Conservation (phyloP, 2,329 filamentous ascomycete genomes). For the Immersiporthe knoxdaviesiana region DNA sequence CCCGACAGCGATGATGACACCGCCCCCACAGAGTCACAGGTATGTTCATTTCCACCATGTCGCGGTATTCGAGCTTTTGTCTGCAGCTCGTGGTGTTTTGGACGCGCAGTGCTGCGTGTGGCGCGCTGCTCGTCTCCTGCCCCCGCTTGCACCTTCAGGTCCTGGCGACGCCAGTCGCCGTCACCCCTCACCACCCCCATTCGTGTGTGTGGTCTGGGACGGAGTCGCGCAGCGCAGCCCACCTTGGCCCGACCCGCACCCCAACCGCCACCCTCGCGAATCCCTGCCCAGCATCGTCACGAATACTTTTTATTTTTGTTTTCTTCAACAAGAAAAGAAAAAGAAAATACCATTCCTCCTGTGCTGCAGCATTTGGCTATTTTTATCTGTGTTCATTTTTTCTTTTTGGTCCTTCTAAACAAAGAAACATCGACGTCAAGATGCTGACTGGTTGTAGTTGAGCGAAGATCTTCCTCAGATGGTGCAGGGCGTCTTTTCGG, state of each 20-base stretch:
- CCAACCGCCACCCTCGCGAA: slow-evolving; percentile 18
- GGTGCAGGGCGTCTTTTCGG: slow-evolving; percentile 97
- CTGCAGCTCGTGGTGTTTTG: slow-evolving; percentile 7
- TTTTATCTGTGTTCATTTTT: background rate
- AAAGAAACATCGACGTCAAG: too few relatives aligned
- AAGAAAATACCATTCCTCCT: background rate
- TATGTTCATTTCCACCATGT: slow-evolving; percentile 50
- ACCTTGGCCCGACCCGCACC: slow-evolving; percentile 20
- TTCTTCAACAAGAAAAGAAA: too few relatives aligned
- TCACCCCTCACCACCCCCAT: slow-evolving; percentile 27
- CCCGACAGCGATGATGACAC: slow-evolving; percentile 98
- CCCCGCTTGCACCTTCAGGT: background rate
- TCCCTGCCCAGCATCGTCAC: slow-evolving; percentile 1
- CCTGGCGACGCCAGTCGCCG: slow-evolving; percentile 18
- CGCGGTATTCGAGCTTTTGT: slow-evolving; percentile 24
- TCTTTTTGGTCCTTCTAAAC: too few relatives aligned
- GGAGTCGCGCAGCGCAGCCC: slow-evolving; percentile 18
- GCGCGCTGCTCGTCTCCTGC: slow-evolving; percentile 13
- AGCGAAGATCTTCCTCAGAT: slow-evolving; percentile 98
- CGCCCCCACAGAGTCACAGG: slow-evolving; percentile 93
- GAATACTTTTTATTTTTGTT: background rate
- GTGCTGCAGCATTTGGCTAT: background rate
- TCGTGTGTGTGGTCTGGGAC: slow-evolving; percentile 10
- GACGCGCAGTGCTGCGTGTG: slow-evolving; percentile 1
- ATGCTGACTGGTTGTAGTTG: slow-evolving; percentile 62